Evolutionary conservation across 2,329 filamentous ascomycete species (phyloP).

Genomic region (Orbilia blumenaviensis): DNA sequence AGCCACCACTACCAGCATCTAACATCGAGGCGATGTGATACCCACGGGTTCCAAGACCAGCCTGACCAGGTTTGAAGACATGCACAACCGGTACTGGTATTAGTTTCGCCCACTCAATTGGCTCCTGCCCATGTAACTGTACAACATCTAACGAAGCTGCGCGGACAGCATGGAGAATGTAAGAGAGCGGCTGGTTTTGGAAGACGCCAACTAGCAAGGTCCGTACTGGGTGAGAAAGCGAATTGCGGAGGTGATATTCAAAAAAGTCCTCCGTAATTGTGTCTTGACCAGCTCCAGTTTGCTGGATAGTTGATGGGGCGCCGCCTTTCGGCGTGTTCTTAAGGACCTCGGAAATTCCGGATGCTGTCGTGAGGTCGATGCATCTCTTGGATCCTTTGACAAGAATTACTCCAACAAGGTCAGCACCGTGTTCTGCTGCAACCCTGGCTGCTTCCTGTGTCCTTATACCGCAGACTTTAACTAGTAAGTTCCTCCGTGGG

Average conservation of each 20-base stretch:
- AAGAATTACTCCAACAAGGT: conserved; percentile 91
- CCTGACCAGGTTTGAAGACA: conserved; percentile 79
- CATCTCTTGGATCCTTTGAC: conserved; percentile 82
- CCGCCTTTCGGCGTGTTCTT: conserved; percentile 66
- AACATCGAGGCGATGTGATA: conserved; percentile 85
- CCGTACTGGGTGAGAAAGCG: conserved; percentile 70
- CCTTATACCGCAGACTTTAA: conserved; percentile 95
- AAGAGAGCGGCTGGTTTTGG: conserved; percentile 84
- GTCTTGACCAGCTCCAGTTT: conserved; percentile 51
- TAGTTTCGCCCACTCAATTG: conserved; percentile 86
- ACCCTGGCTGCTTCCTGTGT: conserved; percentile 79
- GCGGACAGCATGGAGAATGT: conserved; percentile 80
- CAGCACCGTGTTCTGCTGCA: conserved; percentile 85
- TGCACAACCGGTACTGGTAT: conserved; percentile 92
- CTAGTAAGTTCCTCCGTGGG: conserved; percentile 67
- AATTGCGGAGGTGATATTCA: conserved; percentile 57
- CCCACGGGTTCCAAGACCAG: conserved; percentile 62
- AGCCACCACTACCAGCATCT: conserved; percentile 84
- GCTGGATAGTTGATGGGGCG: conserved; percentile 59
- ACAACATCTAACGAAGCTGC: conserved; percentile 83
- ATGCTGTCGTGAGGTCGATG: conserved; percentile 79
- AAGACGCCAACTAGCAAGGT: conserved; percentile 93
- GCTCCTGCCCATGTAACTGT: conserved; percentile 91
- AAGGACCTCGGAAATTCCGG: conserved; percentile 80
- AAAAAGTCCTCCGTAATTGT: conserved; percentile 47